Base-by-base conservation (phyloP, 2,329 filamentous ascomycete genomes). In the Colletotrichum limetticola region DNA sequence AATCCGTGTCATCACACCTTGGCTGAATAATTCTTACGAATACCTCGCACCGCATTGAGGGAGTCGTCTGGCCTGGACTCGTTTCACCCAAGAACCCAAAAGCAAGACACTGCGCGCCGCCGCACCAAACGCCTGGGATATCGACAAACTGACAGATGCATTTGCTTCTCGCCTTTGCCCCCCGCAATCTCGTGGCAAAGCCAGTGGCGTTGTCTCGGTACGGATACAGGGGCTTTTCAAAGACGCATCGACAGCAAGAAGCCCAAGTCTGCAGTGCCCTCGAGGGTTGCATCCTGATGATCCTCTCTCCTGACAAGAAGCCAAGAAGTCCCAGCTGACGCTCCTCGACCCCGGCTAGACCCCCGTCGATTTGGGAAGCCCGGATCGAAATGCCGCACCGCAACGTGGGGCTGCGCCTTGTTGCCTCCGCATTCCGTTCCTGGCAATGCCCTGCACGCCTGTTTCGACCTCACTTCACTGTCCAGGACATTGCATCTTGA, bases 341-440 rank as follows among this genome's bases (percentile, higher is more conserved):
- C 24, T 14, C 56, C n/a, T 60, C 28, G 46, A 70, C 9, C 26
- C 12, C 22, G 24, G 65, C 24, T 37, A 64, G 26, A 32, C 56
- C 68, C 64, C n/a, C 11, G 32, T 56, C 30, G 26, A 59, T 53
- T 53, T 59, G 59, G 70, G 70, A 72, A 72, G 66, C 32, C 30
- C 70, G 70, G 70, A 49, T 65, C 70, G 70, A 70, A 72, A 52
- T 65, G 55, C 70, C 66, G 70, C 53, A 59, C 22, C 70, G 24
- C 60, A 64, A 65, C 70, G 66, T 70, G 70, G 69, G 60, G 66
- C 53, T 46, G 66, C 53, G 70, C 53, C 60, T 3, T 64, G 24
- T 30, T 72, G 66, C 70, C 59, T 72, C 70, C 70, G 70, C 60
- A 69, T 72, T 72, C 70, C 66, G 70, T 72, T 72, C 66, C 70